These are phyloP conservation scores for Fistulifera pelliculosa DNA, from an alignment of 108 stramenopile genomes.

Conservation along the genomic window DNA sequence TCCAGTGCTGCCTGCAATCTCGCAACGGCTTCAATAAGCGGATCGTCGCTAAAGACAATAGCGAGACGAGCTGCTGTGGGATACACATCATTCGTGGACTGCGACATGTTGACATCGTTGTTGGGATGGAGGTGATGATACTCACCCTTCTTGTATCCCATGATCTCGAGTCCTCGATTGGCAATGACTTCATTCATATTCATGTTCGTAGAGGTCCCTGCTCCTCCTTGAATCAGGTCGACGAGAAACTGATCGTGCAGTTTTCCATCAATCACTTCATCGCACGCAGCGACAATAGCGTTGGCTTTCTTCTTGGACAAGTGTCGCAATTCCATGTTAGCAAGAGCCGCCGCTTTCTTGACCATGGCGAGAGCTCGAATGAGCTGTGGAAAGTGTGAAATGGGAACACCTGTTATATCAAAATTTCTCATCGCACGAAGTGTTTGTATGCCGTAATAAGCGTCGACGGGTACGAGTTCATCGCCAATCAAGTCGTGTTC, in stretches of 20 bases:
- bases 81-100: slow-evolving; percentile 90
- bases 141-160: slow-evolving; percentile 42
- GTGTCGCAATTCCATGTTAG: slow-evolving; percentile 31
- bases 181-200: slow-evolving; percentile 67
- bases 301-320: slow-evolving; percentile 19
- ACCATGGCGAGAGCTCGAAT: slow-evolving; percentile 43
- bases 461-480: slow-evolving; percentile 32
- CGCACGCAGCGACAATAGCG: slow-evolving; percentile 38
- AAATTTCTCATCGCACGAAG: slow-evolving; percentile 60
- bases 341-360: slow-evolving; percentile 44
- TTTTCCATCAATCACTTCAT: slow-evolving; percentile 45
- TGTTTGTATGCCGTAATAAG: slow-evolving; percentile 68
- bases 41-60: slow-evolving; percentile 21
- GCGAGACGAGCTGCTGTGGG: slow-evolving; percentile 94
- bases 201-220: slow-evolving; percentile 69
- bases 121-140: slow-evolving; percentile 95
- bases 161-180: slow-evolving; percentile 54
- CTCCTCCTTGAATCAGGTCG: slow-evolving; percentile 50
- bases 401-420: slow-evolving; percentile 45
- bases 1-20: slow-evolving; percentile 64
- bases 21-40: slow-evolving; percentile 43
- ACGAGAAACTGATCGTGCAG: slow-evolving; percentile 55
- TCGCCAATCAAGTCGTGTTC: slow-evolving; percentile 38
- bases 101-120: slow-evolving; percentile 97
- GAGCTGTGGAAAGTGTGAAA: slow-evolving; percentile 40